Percentiles rank a stretch among this genome's conserved stretches.
Evolutionary conservation across 805 yeast species (phyloP).

Genomic region (Cyberlindnera xylosilytica): DNA sequence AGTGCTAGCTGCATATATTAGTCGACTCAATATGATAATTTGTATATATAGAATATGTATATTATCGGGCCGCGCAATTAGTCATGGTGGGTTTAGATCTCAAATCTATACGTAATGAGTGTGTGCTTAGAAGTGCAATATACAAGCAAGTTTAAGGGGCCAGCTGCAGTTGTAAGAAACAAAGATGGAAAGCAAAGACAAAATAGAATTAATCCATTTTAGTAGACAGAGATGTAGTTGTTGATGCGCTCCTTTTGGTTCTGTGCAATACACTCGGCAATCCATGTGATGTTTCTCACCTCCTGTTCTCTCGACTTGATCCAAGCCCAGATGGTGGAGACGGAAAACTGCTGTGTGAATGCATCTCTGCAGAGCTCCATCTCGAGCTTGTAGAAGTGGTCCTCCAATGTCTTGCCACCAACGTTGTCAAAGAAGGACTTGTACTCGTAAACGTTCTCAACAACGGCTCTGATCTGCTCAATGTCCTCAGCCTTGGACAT

Average conservation of each 20-base stretch:
- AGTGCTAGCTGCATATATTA: too few relatives aligned
- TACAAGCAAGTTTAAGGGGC: not conserved
- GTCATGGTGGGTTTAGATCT: too few relatives aligned
- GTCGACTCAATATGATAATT: too few relatives aligned
- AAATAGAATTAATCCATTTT: too few relatives aligned
- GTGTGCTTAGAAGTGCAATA: too few relatives aligned
- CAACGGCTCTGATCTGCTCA: conserved; percentile 71
- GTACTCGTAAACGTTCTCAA: conserved; percentile 65
- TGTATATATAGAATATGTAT: too few relatives aligned
- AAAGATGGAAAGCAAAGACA: not conserved
- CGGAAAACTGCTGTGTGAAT: conserved; percentile 93
- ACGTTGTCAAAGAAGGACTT: conserved; percentile 49
- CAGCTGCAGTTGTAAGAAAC: not conserved
- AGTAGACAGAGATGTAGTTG: conserved; percentile 82
- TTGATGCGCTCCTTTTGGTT: conserved; percentile 93
- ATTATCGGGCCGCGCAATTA: too few relatives aligned
- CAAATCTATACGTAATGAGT: too few relatives aligned
- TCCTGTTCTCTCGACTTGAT: conserved; percentile 95
- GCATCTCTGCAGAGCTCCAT: conserved; percentile 91
- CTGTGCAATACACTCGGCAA: conserved; percentile 98
- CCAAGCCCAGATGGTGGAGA: conserved; percentile 94
- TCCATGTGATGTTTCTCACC: conserved; percentile 97
- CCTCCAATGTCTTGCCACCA: conserved; percentile 71
- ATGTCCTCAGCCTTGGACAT: conserved; percentile 79
- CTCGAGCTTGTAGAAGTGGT: conserved; percentile 88